A percentile compares a stretch with the other conserved stretches of the same genome.
phyloP scores from a whole-genome alignment of 78 protist genomes.

The Emiliania huxleyi region DNA sequence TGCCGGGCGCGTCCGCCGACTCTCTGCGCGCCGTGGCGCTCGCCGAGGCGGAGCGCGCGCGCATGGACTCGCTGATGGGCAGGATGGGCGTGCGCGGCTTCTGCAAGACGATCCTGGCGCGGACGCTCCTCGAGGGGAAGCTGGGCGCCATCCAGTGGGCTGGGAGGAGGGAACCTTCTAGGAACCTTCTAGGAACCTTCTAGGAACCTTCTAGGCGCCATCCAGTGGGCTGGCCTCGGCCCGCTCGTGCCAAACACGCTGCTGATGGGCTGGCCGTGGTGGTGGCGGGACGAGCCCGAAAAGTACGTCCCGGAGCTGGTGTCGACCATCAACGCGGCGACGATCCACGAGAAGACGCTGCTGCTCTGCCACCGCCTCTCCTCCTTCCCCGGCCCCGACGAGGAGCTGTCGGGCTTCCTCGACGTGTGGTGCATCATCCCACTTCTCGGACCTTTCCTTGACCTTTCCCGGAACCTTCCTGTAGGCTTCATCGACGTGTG shows the following conservation, averaged over 20 bases:
- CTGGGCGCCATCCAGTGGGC: not conserved
- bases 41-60: not conserved
- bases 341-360: not conserved
- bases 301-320: not conserved
- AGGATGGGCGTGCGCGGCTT: not conserved
- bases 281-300: not conserved
- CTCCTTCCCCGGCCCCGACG: not conserved
- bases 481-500: slow-evolving; percentile 26
- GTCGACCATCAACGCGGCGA: not conserved
- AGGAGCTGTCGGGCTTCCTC: too few relatives aligned
- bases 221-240: slow-evolving; percentile 31
- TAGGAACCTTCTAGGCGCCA: too few relatives aligned
- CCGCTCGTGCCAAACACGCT: slow-evolving; percentile 6
- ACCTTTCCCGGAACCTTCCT: not conserved
- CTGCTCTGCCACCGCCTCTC: not conserved
- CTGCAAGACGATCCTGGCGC: not conserved
- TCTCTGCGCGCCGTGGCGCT: not conserved
- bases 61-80: not conserved
- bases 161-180: not conserved
- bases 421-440: too few relatives aligned
- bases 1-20: not conserved
- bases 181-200: too few relatives aligned
- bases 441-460: too few relatives aligned
- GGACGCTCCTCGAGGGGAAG: not conserved
- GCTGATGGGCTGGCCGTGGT: slow-evolving; percentile 37